Base-by-base conservation (phyloP, 176 grass and related monocot genomes). In the Avena eriantha region DNA sequence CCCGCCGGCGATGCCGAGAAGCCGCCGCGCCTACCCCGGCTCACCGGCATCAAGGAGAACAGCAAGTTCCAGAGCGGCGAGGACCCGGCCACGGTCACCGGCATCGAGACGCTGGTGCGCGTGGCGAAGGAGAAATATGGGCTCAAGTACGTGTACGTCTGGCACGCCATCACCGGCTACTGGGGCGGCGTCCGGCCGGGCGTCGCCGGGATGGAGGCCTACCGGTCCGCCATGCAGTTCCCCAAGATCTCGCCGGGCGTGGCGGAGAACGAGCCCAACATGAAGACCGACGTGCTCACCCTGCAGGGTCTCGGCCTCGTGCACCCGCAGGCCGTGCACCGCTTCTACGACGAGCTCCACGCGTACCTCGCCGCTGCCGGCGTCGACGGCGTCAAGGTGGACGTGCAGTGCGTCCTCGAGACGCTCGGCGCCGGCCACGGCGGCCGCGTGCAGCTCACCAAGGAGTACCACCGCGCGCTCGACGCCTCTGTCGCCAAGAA, bases 81-180 rank as follows among this genome's bases (percentile, higher is more conserved):
- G 8, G 87, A 91, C 59, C 89, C 88, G 8, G 78, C 86, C 9
- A 78, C 92, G 6, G 68, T 65, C 4, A 72, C 91, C 3, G 94
- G 97, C 59, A 98, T 98, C 85, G 87, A 83, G 73, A 90, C 90
- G 35, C 74, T 96, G 31, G 94, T 96, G 64, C 88, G 78, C 45
- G 89, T 76, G 22, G 94, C 90, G 0, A 98, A 98, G 82, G 78
- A 91, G 23, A 80, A 92, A 31, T 94, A 98, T 75, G 94, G 94
- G 19, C 94, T 98, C 60, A 96, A 96, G 89, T 98, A 94, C 81
- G 94, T 96, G n/a, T 98, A 93, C 78, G 94, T 96, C 2, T 98
- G 97, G 97, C 97, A 98, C 55, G 94, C 97, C 43, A 98, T 98
- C 76, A 98, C 92, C 15, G 97, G 97, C 10, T 98, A 98, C 85